Conservation (phyloP, 805 yeast genomes). For the Candida glaebosa region DNA sequence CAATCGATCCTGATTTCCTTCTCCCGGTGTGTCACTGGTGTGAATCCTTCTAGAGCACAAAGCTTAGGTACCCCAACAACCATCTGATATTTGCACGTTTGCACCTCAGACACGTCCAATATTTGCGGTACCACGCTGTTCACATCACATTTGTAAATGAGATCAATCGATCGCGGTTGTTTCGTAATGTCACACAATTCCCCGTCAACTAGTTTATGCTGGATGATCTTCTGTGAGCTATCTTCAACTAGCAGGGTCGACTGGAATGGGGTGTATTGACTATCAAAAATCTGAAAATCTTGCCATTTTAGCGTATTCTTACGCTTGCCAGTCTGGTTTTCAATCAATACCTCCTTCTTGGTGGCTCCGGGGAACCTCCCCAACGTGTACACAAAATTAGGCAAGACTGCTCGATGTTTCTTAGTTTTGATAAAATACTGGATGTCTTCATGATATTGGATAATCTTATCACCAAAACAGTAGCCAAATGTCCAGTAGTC, state of each 20-base stretch:
- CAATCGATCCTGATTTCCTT: slow-evolving; percentile 27
- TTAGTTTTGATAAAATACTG: slow-evolving; percentile 20
- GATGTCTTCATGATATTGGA: slow-evolving; percentile 45
- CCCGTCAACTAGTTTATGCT: slow-evolving; percentile 45
- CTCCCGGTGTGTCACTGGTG: slow-evolving; percentile 21
- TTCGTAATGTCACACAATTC: slow-evolving; percentile 58
- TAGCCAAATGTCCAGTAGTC: slow-evolving; percentile 56
- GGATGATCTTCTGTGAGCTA: slow-evolving; percentile 25
- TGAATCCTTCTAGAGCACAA: slow-evolving; percentile 40
- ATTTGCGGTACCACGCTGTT: slow-evolving; percentile 16
- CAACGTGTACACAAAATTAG: slow-evolving; percentile 30
- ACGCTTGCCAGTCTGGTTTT: slow-evolving; percentile 20
- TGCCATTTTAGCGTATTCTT: slow-evolving; percentile 13
- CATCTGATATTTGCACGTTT: slow-evolving; percentile 57
- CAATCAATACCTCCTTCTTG: slow-evolving; percentile 10
- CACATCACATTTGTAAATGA: slow-evolving; percentile 55
- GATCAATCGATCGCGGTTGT: slow-evolving; percentile 48
- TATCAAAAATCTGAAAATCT: slow-evolving; percentile 29
- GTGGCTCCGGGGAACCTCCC: slow-evolving; percentile 32
- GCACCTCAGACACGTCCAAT: slow-evolving; percentile 47
- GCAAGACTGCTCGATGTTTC: slow-evolving; percentile 28
- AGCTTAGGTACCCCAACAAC: slow-evolving; percentile 47
- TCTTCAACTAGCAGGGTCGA: slow-evolving; percentile 15
- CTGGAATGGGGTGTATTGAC: slow-evolving; percentile 19
- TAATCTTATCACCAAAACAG: slow-evolving; percentile 46